phyloP scores from a whole-genome alignment of 768 basidiomycete genomes.

The Roridomyces roridus region DNA sequence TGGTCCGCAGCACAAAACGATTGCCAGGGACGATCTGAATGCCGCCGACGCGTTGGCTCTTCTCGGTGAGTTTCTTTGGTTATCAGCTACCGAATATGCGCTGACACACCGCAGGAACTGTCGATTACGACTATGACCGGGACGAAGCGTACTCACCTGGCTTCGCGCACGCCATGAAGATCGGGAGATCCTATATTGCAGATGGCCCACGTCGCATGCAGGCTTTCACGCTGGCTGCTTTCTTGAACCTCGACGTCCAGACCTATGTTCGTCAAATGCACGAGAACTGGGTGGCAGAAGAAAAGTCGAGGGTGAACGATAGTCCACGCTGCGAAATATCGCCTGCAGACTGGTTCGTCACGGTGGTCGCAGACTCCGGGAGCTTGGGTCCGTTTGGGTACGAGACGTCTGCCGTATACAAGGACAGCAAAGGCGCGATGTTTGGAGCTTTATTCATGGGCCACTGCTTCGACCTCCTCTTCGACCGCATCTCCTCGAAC shows the following conservation, averaged over 20 bases:
- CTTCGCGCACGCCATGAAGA: not conserved
- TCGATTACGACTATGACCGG: slow-evolving; percentile 8
- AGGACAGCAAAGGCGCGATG: not conserved
- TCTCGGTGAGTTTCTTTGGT: not conserved
- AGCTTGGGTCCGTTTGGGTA: not conserved
- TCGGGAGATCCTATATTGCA: not conserved
- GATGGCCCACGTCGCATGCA: slow-evolving; percentile 1
- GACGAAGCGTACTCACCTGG: not conserved
- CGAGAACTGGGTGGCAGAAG: not conserved
- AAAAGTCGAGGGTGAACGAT: not conserved
- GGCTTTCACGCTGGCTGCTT: not conserved
- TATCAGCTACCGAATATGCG: too few species aligned
- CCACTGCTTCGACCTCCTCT: slow-evolving; percentile 5
- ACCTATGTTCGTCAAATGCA: slow-evolving; percentile 3
- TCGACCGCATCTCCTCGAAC: slow-evolving; percentile 4
- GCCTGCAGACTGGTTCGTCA: not conserved
- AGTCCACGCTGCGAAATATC: not conserved
- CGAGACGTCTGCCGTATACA: not conserved
- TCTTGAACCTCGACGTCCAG: slow-evolving; percentile 8
- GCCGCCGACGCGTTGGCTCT: slow-evolving; percentile 2
- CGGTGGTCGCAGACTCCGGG: not conserved
- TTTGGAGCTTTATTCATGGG: not conserved
- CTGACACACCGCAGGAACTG: not conserved
- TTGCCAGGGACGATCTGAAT: not conserved
- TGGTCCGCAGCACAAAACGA: slow-evolving; percentile 1